Evolutionary conservation across 2,329 filamentous ascomycete species (phyloP).

Genomic region (Sporothrix pseudoabietina): DNA sequence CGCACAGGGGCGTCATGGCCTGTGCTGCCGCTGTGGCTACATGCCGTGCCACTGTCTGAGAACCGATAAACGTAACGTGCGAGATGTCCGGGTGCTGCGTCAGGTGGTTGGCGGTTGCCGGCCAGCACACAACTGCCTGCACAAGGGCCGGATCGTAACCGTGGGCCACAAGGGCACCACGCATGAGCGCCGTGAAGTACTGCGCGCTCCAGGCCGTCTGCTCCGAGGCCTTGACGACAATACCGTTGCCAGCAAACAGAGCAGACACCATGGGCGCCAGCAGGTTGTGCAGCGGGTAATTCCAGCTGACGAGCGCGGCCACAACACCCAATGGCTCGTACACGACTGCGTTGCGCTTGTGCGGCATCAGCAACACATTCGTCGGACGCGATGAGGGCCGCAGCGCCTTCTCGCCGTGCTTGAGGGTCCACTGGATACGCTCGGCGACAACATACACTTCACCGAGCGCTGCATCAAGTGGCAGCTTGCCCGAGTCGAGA

Average conservation of each 20-base stretch:
- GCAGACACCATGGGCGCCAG: conserved; percentile 88
- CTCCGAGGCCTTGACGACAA: conserved; percentile 92
- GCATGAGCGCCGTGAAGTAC: conserved; percentile 80
- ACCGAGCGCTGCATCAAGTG: conserved; percentile 89
- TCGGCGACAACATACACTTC: conserved; percentile 93
- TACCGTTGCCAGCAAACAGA: conserved; percentile 86
- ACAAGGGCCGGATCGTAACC: conserved; percentile 81
- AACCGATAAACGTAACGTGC: conserved; percentile 96
- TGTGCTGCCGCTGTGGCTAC: conserved; percentile 86
- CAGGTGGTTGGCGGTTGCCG: conserved; percentile 74
- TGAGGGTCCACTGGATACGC: conserved; percentile 91
- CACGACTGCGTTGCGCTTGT: conserved; percentile 86
- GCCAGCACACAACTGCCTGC: conserved; percentile 86
- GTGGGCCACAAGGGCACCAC: conserved; percentile 76
- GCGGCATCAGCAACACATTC: conserved; percentile 82
- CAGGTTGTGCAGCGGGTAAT: conserved; percentile 95
- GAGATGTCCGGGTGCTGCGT: conserved; percentile 82
- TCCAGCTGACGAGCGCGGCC: conserved; percentile 92
- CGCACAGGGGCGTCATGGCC: conserved; percentile 80
- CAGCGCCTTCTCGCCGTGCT: conserved; percentile 83
- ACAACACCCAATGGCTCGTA: conserved; percentile 95
- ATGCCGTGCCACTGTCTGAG: conserved; percentile 79
- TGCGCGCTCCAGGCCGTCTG: conserved; percentile 89
- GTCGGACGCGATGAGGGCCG: conserved; percentile 73
- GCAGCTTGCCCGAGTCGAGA: conserved; percentile 93